Evolutionary conservation across 495 filamentous ascomycete species (phyloP), one percentile per base, ranked within the genome.

Genomic region (Aspergillus hancockii): DNA sequence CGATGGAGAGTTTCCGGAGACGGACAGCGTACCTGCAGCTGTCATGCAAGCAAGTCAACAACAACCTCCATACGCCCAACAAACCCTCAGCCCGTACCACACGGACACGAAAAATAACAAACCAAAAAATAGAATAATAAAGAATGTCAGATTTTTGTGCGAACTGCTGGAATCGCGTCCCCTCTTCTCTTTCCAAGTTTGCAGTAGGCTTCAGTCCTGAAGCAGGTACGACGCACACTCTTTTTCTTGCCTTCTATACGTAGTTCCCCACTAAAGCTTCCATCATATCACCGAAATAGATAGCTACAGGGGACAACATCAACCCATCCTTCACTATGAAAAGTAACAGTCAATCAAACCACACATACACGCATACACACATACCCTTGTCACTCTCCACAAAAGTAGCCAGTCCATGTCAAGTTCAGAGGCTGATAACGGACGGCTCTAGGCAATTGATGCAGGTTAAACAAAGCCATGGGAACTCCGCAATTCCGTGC

Each of bases 1-100:
- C 1, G 4, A 14, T 41, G 38, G 16, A 14, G 38, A 14, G 38
- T 41, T 41, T 34, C 49, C 28, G 30, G 49, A 52, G 49, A 52
- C 28, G 30, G 34, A 52, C 49, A 52, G 49, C 54, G 57, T 60
- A 60, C 62, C 62, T 65, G 63, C 63, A 65, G 63, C 59, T 38
- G 52, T 46, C 59, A 61, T 62, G 63, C 63, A 61, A 53, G 55
- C 30, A 52, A 52, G 34, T 32, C 38, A 16, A 41, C 38, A 16
- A 41, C 2, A 18, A 41, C 38, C 38, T 41, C 38, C 38, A 41
- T n/a, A 14, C 10, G 7, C 14, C 38, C 38, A 41, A 41, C 38
- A 16, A 14, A 41, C 14, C 9, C 38, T 14, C 38, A 41, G n/a
- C 38, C 38, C 38, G 16, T 16, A 41, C 38, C 12, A 41, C 16